phyloP scores from a whole-genome alignment of 1,139 yeast genomes.

The Yamadazyma buinensis region DNA sequence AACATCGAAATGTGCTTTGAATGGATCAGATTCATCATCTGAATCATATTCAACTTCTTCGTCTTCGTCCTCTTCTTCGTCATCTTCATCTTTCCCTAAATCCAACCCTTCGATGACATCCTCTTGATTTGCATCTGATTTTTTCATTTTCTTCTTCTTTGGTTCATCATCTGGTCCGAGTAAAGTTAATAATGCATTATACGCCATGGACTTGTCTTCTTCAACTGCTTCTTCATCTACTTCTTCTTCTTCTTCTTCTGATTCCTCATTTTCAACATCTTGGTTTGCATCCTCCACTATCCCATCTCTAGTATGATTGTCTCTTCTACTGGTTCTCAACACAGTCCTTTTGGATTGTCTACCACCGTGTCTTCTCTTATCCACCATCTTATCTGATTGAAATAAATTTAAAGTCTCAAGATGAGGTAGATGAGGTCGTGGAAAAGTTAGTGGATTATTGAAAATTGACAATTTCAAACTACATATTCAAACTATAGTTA shows the following conservation, averaged over 20 bases:
- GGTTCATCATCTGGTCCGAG: conserved; percentile 32
- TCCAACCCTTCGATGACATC: conserved; percentile 24
- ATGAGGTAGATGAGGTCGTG: not conserved
- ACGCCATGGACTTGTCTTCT: conserved; percentile 46
- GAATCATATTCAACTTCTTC: conserved; percentile 26
- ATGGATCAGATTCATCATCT: conserved; percentile 52
- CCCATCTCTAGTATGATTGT: not conserved
- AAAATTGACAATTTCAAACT: too few relatives aligned
- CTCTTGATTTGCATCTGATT: conserved; percentile 16
- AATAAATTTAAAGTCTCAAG: not conserved
- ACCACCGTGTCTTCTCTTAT: conserved; percentile 28
- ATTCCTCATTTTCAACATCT: not conserved
- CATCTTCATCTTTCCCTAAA: conserved; percentile 31
- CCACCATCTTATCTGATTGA: not conserved
- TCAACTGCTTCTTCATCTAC: conserved; percentile 15
- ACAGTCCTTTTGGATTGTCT: conserved; percentile 57
- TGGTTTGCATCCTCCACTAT: conserved; percentile 8
- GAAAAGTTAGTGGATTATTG: too few relatives aligned
- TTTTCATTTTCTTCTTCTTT: conserved; percentile 12
- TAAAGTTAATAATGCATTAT: conserved; percentile 71
- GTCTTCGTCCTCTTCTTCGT: conserved; percentile 26
- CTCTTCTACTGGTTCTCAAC: conserved; percentile 49
- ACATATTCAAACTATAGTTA: too few relatives aligned
- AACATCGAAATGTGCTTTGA: conserved; percentile 68
- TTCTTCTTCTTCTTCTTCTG: conserved; percentile 10